Conservation (phyloP, 2,329 filamentous ascomycete species). For the Lasiodiplodia sp. region DNA sequence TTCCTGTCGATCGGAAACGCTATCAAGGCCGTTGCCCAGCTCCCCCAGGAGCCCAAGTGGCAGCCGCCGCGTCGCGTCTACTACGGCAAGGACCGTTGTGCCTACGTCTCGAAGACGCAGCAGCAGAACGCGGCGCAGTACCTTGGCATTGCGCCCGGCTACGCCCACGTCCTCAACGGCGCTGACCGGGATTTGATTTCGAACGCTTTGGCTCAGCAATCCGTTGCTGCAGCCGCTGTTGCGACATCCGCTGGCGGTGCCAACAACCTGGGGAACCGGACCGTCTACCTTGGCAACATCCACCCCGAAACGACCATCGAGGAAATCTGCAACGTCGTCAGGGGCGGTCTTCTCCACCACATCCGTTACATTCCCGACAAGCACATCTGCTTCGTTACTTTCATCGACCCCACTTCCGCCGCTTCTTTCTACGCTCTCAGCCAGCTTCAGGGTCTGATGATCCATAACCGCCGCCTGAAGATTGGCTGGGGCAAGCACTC, state of each 20-base stretch:
- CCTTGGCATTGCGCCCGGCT: slow-evolving; percentile 93
- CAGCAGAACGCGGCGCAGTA: slow-evolving; percentile 99
- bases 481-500: slow-evolving; percentile 99
- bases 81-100: slow-evolving; percentile 98
- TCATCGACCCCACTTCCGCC: slow-evolving; percentile 97
- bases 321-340: slow-evolving; percentile 98
- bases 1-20: slow-evolving; percentile 97
- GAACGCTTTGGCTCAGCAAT: slow-evolving; percentile 94
- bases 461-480: slow-evolving; percentile 96
- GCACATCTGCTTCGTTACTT: slow-evolving; percentile 99
- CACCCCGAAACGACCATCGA: slow-evolving; percentile 99
- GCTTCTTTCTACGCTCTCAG: slow-evolving; percentile 97
- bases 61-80: slow-evolving; percentile 94
- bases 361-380: slow-evolving; percentile 99
- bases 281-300: slow-evolving; percentile 97
- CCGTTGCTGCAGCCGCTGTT: slow-evolving; percentile 93
- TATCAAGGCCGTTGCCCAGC: slow-evolving; percentile 95
- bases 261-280: slow-evolving; percentile 96
- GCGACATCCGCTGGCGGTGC: slow-evolving; percentile 96
- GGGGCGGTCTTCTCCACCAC: slow-evolving; percentile 93
- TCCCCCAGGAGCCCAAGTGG: slow-evolving; percentile 97
- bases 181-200: slow-evolving; percentile 97
- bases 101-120: slow-evolving; percentile 98
- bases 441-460: slow-evolving; percentile 98
- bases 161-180: slow-evolving; percentile 94